These are phyloP conservation scores for Circinella minor DNA, from an alignment of 371 early-diverging fungal species.

Conservation along the genomic window DNA sequence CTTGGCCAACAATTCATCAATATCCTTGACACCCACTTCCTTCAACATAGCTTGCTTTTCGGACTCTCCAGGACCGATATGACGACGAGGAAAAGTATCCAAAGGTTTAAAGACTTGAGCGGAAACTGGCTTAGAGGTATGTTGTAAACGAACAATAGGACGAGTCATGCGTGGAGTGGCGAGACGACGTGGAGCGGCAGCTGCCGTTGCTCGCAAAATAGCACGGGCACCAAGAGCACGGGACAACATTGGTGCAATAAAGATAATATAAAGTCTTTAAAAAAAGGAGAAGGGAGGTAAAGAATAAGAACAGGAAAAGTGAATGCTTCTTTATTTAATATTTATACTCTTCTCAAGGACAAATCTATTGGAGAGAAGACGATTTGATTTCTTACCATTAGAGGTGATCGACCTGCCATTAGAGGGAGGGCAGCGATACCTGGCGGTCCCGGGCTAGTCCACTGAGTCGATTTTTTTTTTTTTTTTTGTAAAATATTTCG, in stretches of 20 bases:
- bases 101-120: conserved; percentile 58
- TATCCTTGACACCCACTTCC: conserved; percentile 70
- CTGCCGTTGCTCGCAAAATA: conserved; percentile 6
- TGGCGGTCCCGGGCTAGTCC: conserved; percentile 25
- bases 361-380: conserved; percentile 20
- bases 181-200: conserved; percentile 1
- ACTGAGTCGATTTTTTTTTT: conserved; percentile 20
- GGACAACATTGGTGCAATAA: conserved; percentile 15
- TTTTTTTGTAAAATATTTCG: not conserved
- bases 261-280: conserved; percentile 9
- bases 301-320: not conserved
- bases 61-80: conserved; percentile 81
- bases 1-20: conserved; percentile 83
- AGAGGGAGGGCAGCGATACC: conserved; percentile 19
- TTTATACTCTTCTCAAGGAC: not conserved
- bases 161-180: conserved; percentile 9
- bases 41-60: conserved; percentile 85
- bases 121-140: conserved; percentile 38
- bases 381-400: conserved; percentile 23
- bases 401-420: conserved; percentile 30
- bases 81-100: conserved; percentile 84
- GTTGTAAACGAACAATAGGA: conserved; percentile 33
- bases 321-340: not conserved
- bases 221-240: conserved; percentile 16
- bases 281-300: conserved; percentile 12